Conservation (phyloP, 2,329 filamentous ascomycete genomes). For the Fusarium dlaminii region DNA sequence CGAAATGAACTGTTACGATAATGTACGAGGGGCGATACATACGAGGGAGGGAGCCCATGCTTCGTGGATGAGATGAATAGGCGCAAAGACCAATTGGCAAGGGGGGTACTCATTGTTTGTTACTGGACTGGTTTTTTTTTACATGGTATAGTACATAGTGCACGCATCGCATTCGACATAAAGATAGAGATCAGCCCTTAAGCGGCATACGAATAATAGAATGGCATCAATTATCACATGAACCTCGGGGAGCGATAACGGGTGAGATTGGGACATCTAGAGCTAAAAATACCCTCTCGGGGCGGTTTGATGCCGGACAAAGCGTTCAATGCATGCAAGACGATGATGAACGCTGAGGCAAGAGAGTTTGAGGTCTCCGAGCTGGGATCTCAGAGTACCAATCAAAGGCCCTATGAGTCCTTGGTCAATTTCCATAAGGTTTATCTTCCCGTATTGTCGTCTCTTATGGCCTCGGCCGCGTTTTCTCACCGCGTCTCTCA, state of each 20-base stretch:
- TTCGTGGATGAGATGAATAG: not conserved
- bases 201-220: slow-evolving; percentile 14
- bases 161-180: slow-evolving; percentile 10
- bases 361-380: not conserved
- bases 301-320: not conserved
- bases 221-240: slow-evolving; percentile 10
- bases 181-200: slow-evolving; percentile 3
- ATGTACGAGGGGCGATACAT: slow-evolving; percentile 15
- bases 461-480: not conserved
- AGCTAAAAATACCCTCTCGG: not conserved
- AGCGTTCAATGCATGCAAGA: not conserved
- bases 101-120: not conserved
- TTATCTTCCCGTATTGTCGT: not conserved
- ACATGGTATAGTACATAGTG: slow-evolving; percentile 17
- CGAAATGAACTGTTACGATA: slow-evolving; percentile 42
- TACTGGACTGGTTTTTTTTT: not conserved
- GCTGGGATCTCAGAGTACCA: not conserved
- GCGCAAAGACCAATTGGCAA: slow-evolving; percentile 3
- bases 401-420: not conserved
- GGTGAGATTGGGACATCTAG: not conserved
- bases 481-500: not conserved
- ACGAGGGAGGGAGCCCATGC: slow-evolving; percentile 1
- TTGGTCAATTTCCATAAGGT: not conserved
- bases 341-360: not conserved
- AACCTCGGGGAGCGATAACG: not conserved